phyloP scores from a whole-genome alignment of 2,329 filamentous ascomycete species.

The Hypoxylon sp. region DNA sequence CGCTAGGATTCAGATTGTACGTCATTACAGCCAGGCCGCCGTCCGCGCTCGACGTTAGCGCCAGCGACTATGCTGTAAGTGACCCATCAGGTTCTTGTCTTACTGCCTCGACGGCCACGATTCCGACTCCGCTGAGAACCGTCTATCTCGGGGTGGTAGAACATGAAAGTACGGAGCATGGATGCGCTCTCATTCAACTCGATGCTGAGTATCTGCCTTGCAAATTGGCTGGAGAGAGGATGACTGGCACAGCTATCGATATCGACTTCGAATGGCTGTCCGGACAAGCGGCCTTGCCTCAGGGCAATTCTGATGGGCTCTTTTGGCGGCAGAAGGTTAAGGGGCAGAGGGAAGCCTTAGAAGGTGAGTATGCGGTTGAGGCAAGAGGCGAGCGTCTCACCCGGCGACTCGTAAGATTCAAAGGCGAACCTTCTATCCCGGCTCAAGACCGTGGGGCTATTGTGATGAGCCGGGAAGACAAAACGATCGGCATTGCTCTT shows the following conservation, averaged over 20 bases:
- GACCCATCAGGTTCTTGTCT: conserved; percentile 2
- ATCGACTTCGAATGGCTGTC: not conserved
- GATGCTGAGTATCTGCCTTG: not conserved
- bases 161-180: not conserved
- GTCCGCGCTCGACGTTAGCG: not conserved
- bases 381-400: not conserved
- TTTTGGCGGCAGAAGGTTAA: not conserved
- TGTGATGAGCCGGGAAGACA: not conserved
- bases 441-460: not conserved
- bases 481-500: not conserved
- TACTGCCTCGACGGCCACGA: not conserved
- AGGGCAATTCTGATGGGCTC: not conserved
- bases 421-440: not conserved
- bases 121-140: not conserved
- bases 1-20: not conserved
- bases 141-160: not conserved
- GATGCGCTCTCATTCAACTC: not conserved
- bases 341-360: not conserved
- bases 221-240: not conserved
- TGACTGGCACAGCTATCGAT: not conserved
- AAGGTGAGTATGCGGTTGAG: not conserved
- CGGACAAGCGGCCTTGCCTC: not conserved
- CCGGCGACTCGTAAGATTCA: not conserved
- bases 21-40: not conserved
- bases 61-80: not conserved